These are phyloP conservation scores for Amphibolis antarctica DNA, from an alignment of 106 monocot species.

Conservation along the genomic window DNA sequence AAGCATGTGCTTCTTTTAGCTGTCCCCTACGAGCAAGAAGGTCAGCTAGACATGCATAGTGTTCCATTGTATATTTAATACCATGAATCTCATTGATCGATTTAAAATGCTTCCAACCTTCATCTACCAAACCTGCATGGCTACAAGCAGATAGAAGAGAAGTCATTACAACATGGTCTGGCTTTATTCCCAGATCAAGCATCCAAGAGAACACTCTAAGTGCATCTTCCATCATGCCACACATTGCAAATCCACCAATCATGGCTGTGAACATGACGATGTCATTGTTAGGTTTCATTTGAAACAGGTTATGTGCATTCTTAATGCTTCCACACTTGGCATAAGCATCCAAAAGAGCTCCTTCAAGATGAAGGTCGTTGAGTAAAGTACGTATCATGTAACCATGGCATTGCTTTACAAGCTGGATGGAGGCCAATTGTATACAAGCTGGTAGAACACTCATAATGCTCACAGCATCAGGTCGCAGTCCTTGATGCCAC, in stretches of 20 bases:
- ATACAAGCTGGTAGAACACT: slow-evolving; percentile 40
- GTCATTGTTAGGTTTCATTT: slow-evolving; percentile 24
- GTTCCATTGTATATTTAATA: slow-evolving; percentile 46
- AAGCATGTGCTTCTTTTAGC: slow-evolving; percentile 42
- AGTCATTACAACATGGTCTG: slow-evolving; percentile 55
- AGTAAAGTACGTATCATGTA: slow-evolving; percentile 28
- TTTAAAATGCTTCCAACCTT: slow-evolving; percentile 39
- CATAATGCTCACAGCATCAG: slow-evolving; percentile 36
- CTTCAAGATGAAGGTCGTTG: slow-evolving; percentile 31
- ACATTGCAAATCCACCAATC: slow-evolving; percentile 41
- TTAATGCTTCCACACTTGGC: slow-evolving; percentile 60
- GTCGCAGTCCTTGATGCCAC: slow-evolving; percentile 22
- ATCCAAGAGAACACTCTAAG: slow-evolving; percentile 29
- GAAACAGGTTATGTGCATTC: slow-evolving; percentile 31
- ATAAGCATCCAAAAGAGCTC: slow-evolving; percentile 44
- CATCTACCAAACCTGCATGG: slow-evolving; percentile 47
- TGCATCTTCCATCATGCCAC: slow-evolving; percentile 50
- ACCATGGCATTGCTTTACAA: slow-evolving; percentile 51
- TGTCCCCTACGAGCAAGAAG: slow-evolving; percentile 48
- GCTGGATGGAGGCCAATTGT: slow-evolving; percentile 21
- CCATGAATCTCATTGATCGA: slow-evolving; percentile 24
- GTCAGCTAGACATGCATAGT: slow-evolving; percentile 57
- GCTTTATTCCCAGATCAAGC: slow-evolving; percentile 33
- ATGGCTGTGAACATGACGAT: slow-evolving; percentile 45
- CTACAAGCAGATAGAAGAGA: slow-evolving; percentile 59